Evolutionary conservation across 805 yeast genomes (phyloP), one percentile per base, ranked within the genome.

Genomic region (Candida koratica): DNA sequence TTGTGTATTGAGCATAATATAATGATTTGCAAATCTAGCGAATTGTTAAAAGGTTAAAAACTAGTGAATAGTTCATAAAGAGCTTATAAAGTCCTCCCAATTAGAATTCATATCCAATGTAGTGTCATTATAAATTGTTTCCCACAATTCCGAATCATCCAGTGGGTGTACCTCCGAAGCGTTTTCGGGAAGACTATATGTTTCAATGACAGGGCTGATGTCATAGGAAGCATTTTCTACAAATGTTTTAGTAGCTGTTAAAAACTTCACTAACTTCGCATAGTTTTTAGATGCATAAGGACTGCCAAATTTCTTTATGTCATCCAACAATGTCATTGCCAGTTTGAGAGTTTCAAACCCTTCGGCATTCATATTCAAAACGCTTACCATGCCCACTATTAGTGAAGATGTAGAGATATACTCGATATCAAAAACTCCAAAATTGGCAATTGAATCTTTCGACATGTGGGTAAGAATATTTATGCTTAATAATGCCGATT

Each of bases 41-140:
- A n/a, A n/a, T n/a, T n/a, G n/a, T n/a, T n/a, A n/a, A n/a, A n/a
- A n/a, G n/a, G n/a, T n/a, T n/a, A n/a, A n/a, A n/a, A n/a, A n/a
- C n/a, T n/a, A n/a, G n/a, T n/a, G n/a, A 17, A 15, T n/a, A n/a
- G 12, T 24, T 25, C 11, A 26, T 17, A 20, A 20, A 5, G 26
- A 27, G 27, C 7, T 26, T 12, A 34, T 20, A 24, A 34, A 34
- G 14, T 28, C 33, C n/a, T 34, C 38, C 38, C 38, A 34, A 17
- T 34, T 34, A 7, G 28, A 22, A 17, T 34, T 24, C 28, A 34
- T 22, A 28, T 34, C 33, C 14, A 34, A 34, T 3, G 38, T 27
- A 5, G 28, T 22, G 14, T 34, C 33, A 23, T 28, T 28, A 28
- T 34, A 34, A 6, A 34, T 34, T 9, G 20, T 19, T 14, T 34